Evolutionary conservation across 2,329 filamentous ascomycete genomes (phyloP).

Genomic region (Teratosphaeria viscida): DNA sequence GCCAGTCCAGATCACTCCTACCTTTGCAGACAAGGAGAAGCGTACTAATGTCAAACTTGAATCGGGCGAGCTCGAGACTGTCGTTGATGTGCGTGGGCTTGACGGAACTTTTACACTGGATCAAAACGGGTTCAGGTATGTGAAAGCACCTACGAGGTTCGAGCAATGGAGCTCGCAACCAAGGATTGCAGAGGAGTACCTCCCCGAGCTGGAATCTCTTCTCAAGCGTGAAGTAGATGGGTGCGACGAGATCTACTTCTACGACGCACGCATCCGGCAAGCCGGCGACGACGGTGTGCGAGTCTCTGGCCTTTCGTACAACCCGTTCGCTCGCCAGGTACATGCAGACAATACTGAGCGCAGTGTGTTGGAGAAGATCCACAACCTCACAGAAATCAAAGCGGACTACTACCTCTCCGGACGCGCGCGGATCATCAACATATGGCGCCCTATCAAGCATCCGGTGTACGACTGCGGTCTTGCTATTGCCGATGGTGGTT

Average conservation of each 20-base stretch:
- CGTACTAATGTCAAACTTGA: conserved; percentile 14
- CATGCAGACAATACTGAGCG: conserved; percentile 21
- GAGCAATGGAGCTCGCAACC: conserved; percentile 10
- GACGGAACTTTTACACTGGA: conserved; percentile 12
- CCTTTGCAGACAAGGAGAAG: conserved; percentile 13
- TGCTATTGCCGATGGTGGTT: conserved; percentile 18
- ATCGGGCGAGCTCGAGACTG: conserved; percentile 10
- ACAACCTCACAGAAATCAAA: conserved; percentile 17
- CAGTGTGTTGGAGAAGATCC: conserved; percentile 17
- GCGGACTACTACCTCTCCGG: conserved; percentile 14
- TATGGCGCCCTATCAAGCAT: conserved; percentile 15
- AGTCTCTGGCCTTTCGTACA: conserved; percentile 15
- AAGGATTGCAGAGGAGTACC: conserved; percentile 8
- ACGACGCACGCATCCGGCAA: conserved; percentile 16
- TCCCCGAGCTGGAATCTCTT: conserved; percentile 12
- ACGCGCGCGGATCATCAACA: conserved; percentile 14
- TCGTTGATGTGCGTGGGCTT: conserved; percentile 12
- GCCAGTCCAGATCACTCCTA: conserved; percentile 20
- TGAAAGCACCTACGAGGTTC: conserved; percentile 11
- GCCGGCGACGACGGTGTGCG: conserved; percentile 13
- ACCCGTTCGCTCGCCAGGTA: conserved; percentile 21
- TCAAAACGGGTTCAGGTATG: conserved; percentile 15
- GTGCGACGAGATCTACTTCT: conserved; percentile 18
- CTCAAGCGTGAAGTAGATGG: conserved; percentile 14
- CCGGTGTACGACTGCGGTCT: conserved; percentile 17